A percentile compares a stretch with the other conserved stretches of the same genome.
Conservation (phyloP, 208 protist species). For the Balamuthia mandrillaris region DNA sequence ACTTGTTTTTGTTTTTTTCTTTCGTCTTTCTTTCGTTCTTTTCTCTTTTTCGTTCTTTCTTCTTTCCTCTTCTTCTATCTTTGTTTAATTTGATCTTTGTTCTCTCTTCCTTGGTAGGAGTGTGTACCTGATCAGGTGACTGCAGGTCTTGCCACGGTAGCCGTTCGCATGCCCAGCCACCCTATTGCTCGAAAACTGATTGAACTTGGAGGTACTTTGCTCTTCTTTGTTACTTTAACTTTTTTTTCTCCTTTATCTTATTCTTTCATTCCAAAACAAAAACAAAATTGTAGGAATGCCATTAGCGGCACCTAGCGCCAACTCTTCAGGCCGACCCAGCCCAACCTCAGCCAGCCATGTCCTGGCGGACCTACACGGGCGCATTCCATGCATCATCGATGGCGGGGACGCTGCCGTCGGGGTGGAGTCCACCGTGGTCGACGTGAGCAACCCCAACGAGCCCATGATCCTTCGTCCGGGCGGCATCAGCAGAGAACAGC, state of each 20-base stretch:
- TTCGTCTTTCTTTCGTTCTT: no score
- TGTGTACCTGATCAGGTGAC: not conserved
- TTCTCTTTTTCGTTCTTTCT: no score
- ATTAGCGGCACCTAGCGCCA: not conserved
- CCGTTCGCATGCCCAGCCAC: conserved; percentile 9
- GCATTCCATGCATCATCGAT: conserved; percentile 23
- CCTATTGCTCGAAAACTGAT: not conserved
- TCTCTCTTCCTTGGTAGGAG: not conserved
- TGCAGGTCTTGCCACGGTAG: not conserved
- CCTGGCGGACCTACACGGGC: no score
- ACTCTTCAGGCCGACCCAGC: not conserved
- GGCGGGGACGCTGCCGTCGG: conserved; percentile 46
- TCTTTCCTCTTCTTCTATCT: no score
- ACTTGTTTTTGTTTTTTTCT: no score
- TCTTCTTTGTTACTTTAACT: not conserved
- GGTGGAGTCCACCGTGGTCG: conserved; percentile 57
- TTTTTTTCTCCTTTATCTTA: not conserved
- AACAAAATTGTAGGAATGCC: not conserved
- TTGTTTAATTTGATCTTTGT: no score
- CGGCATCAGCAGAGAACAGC: conserved; percentile 50
- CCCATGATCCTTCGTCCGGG: conserved; percentile 50
- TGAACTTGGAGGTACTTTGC: not conserved
- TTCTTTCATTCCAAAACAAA: not conserved
- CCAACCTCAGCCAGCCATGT: not conserved
- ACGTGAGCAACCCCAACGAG: conserved; percentile 23